Conservation (phyloP, 495 filamentous ascomycete genomes). For the Xylaria acuta region DNA sequence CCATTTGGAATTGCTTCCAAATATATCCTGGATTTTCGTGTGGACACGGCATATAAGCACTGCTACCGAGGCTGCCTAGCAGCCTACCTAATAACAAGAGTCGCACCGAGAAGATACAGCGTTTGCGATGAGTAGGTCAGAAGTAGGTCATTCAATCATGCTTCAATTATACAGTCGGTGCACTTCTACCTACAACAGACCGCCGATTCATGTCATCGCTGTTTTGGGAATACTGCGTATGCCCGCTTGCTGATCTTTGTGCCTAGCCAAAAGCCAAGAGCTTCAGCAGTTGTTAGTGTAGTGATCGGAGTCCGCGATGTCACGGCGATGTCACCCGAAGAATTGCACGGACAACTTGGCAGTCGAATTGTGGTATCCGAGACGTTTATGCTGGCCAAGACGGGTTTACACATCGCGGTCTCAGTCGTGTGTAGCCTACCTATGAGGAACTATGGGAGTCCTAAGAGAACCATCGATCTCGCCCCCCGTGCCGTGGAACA, state of each 20-base stretch:
- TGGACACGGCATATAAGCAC: background rate
- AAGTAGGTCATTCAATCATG: background rate
- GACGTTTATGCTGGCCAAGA: background rate
- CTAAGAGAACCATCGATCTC: background rate
- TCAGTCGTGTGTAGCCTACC: background rate
- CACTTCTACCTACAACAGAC: background rate
- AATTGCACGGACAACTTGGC: constrained; percentile 18
- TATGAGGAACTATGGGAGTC: background rate
- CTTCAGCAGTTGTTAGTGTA: constrained; percentile 7
- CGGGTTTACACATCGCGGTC: background rate
- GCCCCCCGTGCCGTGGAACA: background rate
- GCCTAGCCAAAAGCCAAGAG: constrained; percentile 5
- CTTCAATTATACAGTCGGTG: background rate
- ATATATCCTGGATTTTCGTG: constrained; percentile 14
- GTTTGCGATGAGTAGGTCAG: background rate
- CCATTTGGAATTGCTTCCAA: constrained; percentile 24
- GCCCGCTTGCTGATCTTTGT: constrained; percentile 1
- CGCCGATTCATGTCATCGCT: background rate
- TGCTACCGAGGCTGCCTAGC: too few relatives aligned
- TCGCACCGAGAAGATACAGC: background rate
- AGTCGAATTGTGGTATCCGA: background rate
- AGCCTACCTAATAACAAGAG: background rate
- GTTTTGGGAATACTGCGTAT: background rate
- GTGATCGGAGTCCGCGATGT: background rate
- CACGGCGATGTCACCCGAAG: background rate